phyloP scores from a whole-genome alignment of 75 land plant species.

The Selaginella tamariscina region DNA sequence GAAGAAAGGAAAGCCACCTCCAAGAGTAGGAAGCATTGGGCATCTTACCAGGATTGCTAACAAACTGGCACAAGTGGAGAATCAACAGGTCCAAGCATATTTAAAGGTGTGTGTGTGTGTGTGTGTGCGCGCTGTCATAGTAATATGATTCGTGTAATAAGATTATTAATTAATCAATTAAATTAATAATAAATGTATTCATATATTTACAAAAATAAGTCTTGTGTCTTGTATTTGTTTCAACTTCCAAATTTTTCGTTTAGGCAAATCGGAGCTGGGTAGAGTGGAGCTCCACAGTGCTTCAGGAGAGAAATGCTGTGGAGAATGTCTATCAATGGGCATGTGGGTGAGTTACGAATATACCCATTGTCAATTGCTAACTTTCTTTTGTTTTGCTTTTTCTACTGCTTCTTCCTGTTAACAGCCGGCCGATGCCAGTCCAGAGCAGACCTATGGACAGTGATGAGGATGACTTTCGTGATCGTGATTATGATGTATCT shows the following conservation, averaged over 20 bases:
- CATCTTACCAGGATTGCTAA: conserved; percentile 84
- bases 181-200: not conserved
- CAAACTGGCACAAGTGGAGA: conserved; percentile 51
- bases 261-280: not conserved
- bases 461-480: not conserved
- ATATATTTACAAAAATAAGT: too few relatives aligned
- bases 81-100: conserved; percentile 36
- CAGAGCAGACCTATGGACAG: not conserved
- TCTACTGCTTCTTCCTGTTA: not conserved
- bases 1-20: conserved; percentile 32
- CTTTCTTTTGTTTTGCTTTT: not conserved
- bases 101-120: conserved; percentile 76
- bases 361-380: not conserved
- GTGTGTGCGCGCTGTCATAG: too few relatives aligned
- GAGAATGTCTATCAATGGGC: not conserved
- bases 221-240: too few relatives aligned
- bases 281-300: not conserved
- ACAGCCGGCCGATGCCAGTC: not conserved
- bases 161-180: conserved; percentile 6
- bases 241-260: too few relatives aligned
- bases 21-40: conserved; percentile 81
- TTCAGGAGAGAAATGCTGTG: not conserved
- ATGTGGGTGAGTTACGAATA: conserved; percentile 1
- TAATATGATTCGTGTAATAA: not conserved
- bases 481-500: not conserved